Evolutionary conservation across 768 basidiomycete species (phyloP).

Genomic region (Mrakia hoshinonis): DNA sequence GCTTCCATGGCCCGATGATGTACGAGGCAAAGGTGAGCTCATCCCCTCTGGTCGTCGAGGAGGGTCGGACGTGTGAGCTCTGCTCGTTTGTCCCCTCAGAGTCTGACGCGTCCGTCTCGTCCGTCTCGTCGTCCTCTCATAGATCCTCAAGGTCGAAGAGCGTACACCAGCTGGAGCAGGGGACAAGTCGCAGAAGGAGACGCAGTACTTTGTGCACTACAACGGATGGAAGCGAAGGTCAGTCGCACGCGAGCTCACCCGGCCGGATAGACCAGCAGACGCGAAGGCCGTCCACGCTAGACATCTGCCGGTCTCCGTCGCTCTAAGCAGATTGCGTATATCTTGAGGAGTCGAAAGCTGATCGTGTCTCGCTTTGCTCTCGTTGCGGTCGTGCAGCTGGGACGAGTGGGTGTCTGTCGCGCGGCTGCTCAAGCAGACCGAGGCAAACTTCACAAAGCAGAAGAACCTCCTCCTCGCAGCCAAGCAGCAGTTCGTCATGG

Average conservation of each 20-base stretch:
- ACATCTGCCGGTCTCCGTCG: not conserved
- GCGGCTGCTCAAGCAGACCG: slow-evolving; percentile 76
- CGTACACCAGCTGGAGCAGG: slow-evolving; percentile 53
- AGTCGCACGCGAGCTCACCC: not conserved
- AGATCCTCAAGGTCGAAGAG: slow-evolving; percentile 58
- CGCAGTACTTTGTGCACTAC: slow-evolving; percentile 93
- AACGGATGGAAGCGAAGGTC: slow-evolving; percentile 77
- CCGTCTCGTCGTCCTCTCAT: not conserved
- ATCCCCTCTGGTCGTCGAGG: not conserved
- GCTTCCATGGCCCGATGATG: slow-evolving; percentile 89
- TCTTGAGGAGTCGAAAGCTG: not conserved
- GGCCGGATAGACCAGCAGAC: not conserved
- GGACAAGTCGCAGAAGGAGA: slow-evolving; percentile 55
- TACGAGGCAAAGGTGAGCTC: slow-evolving; percentile 72
- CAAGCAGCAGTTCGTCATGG: not conserved
- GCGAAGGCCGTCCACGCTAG: not conserved
- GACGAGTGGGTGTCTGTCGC: slow-evolving; percentile 87
- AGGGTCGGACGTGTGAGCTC: too few relatives aligned
- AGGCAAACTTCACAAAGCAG: slow-evolving; percentile 67
- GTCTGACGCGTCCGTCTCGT: not conserved
- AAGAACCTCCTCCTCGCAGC: slow-evolving; percentile 50
- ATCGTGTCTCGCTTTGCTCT: slow-evolving; percentile 2
- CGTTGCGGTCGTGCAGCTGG: slow-evolving; percentile 55
- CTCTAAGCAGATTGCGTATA: not conserved
- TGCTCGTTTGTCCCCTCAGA: not conserved